Percentiles rank a stretch among this genome's conserved stretches.
Conservation (phyloP, 306 rosid species). For the Herpetospermum pedunculosum region DNA sequence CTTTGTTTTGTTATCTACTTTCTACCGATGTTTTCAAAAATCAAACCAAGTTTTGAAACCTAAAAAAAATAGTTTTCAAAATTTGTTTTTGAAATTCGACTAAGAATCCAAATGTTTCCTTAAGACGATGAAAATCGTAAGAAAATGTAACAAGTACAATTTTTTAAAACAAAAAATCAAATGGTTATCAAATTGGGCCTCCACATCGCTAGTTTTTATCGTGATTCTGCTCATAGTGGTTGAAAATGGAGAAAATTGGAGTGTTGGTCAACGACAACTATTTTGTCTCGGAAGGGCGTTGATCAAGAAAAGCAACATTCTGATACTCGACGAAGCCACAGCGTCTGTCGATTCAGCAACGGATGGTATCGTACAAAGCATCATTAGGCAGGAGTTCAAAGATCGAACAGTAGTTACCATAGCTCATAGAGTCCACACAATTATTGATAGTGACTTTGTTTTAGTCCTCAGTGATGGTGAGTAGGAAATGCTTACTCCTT, state of each 20-base stretch:
- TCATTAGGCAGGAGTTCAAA: conserved; percentile 59
- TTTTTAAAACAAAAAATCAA: no score
- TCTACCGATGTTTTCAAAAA: no score
- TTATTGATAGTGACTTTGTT: conserved; percentile 64
- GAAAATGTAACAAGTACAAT: no score
- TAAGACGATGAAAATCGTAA: no score
- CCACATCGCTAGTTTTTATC: no score
- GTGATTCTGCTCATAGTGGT: conserved; percentile 30
- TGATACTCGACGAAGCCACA: conserved; percentile 66
- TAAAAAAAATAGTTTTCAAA: no score
- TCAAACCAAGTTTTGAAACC: no score
- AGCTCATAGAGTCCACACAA: conserved; percentile 84
- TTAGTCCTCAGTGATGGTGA: conserved; percentile 85
- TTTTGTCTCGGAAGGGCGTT: conserved; percentile 58
- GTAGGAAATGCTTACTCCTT: background rate
- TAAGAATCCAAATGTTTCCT: no score
- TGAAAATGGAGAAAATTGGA: conserved; percentile 61
- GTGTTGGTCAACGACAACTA: conserved; percentile 44
- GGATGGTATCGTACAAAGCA: conserved; percentile 58
- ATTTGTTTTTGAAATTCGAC: no score
- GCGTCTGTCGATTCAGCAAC: conserved; percentile 67
- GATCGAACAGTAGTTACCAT: conserved; percentile 67
- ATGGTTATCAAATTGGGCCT: no score
- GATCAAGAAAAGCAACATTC: conserved; percentile 47
- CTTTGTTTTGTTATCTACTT: no score